A percentile compares a stretch with the other conserved stretches of the same genome.
Conservation (phyloP, 257 asterid genomes). For the Striga asiatica region DNA sequence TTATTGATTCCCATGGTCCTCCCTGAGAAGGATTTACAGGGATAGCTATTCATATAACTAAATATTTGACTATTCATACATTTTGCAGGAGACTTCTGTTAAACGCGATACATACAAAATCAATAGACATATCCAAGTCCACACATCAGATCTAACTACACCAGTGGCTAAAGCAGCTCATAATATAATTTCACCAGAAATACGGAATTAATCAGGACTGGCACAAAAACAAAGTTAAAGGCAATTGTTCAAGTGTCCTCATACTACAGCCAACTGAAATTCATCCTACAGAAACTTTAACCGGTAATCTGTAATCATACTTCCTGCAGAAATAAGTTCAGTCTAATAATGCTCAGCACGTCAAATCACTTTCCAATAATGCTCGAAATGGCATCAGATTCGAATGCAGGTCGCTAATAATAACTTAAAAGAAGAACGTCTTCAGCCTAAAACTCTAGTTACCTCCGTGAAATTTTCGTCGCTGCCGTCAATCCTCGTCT, state of each 20-base stretch:
- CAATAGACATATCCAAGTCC: neutral
- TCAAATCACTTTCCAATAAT: constrained; percentile 15
- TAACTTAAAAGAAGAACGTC: neutral
- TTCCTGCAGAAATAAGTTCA: neutral
- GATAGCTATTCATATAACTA: constrained; percentile 6
- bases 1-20: constrained; percentile 14
- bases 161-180: neutral
- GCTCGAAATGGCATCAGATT: neutral
- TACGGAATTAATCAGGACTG: constrained; percentile 11
- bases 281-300: neutral
- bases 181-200: neutral
- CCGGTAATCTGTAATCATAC: neutral
- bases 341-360: neutral
- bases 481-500: constrained; percentile 11
- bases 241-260: neutral
- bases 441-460: constrained; percentile 1
- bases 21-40: constrained; percentile 17
- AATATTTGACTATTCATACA: neutral
- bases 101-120: no score
- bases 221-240: neutral
- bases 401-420: neutral
- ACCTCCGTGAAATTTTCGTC: constrained; percentile 18
- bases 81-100: constrained; percentile 12
- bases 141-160: constrained; percentile 10
- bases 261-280: constrained; percentile 7